Percentiles rank a stretch among this genome's conserved stretches.
Conservation (phyloP, 2,329 filamentous ascomycete species). For the Scedosporium dehoogii region DNA sequence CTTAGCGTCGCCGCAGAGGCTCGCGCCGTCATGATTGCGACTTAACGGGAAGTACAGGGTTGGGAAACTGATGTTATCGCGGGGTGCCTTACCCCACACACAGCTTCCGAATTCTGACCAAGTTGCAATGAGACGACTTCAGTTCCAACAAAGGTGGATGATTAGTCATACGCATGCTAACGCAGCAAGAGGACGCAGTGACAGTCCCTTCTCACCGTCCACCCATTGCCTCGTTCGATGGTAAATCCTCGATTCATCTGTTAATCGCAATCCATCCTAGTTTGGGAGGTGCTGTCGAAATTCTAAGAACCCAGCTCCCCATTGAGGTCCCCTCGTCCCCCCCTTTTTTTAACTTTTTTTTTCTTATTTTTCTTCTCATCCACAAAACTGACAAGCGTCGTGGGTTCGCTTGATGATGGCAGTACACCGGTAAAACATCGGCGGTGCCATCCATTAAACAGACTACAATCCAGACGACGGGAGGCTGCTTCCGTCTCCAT, state of each 20-base stretch:
- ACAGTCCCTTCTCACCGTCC: too few species aligned
- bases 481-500: neutral
- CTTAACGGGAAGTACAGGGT: neutral
- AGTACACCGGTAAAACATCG: too few species aligned
- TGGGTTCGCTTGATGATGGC: neutral
- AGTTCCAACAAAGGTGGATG: too few species aligned
- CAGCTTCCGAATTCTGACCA: neutral
- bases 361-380: neutral
- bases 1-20: conserved; percentile 37
- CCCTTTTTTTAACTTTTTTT: neutral
- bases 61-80: neutral
- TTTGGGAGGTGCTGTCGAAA: too few species aligned
- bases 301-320: neutral
- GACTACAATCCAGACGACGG: neutral
- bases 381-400: neutral
- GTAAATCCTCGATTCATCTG: too few species aligned
- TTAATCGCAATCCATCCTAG: too few species aligned
- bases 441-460: too few species aligned
- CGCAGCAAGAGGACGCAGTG: too few species aligned
- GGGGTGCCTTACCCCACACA: neutral
- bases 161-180: too few species aligned
- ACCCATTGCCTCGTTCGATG: too few species aligned
- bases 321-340: neutral
- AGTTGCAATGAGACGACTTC: too few species aligned
- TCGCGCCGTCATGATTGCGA: neutral